Evolutionary conservation across 106 monocot species (phyloP), one percentile per base, ranked within the genome.

Genomic region (Xerophyta viscosa): DNA sequence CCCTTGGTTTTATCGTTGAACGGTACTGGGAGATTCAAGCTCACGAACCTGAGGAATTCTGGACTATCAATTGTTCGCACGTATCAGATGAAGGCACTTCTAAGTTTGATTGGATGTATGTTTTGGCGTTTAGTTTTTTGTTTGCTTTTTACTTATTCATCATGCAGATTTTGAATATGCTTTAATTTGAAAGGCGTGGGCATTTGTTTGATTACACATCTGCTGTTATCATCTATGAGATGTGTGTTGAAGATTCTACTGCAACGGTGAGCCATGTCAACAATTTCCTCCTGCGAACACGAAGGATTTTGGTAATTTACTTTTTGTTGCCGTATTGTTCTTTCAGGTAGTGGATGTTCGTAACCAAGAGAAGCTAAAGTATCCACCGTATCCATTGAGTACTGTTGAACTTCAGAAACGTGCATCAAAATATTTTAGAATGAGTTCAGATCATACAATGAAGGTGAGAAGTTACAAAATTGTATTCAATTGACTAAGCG

Each of bases 31-130:
- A 89, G 57, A 89, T 96, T 41, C 88, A 96, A 65, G 47, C 96
- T 29, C 96, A 96, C 49, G 96, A 89, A 54, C 88, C 85, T 57
- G 89, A 89, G 80, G 96, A 96, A 48, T 96, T 96, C 57, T 96
- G 96, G 96, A 71, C 76, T 6, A 89, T 96, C 50, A 85, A 79
- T 56, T 96, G 89, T 61, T 76, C 96, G 30, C 96, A 96, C 74
- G 78, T 51, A 48, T 71, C 76, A 28, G 89, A 96, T 17, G 85
- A 82, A 58, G 96, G 82, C 39, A 79, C 56, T 63, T 76, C 88
- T 78, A 58, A 27, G 24, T 96, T 94, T 29, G 72, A 36, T 41
- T 96, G 96, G 96, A 68, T 71, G 89, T 93, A 62, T 49, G 44
- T 55, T 63, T 9, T 67, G 12, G 60, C 31, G 46, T 19, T 54